phyloP scores from a whole-genome alignment of 352 stramenopile genomes.

The Phytopythium litorale region DNA sequence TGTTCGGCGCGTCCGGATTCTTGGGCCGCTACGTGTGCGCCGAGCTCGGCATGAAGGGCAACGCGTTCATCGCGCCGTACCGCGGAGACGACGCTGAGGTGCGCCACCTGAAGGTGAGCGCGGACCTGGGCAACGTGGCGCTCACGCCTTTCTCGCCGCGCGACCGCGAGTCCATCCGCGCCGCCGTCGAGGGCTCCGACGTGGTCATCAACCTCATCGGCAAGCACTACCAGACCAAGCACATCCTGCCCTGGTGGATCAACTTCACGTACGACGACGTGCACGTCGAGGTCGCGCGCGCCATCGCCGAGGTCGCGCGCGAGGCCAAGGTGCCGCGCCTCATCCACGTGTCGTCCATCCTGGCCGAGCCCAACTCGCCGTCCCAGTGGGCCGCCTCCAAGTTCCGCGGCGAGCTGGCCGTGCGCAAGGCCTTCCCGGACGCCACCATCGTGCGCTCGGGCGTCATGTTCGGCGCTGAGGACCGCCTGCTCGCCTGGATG shows the following conservation, averaged over 20 bases:
- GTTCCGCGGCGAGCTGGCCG: slow-evolving; percentile 81
- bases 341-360: slow-evolving; percentile 81
- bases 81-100: slow-evolving; percentile 93
- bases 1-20: slow-evolving; percentile 96
- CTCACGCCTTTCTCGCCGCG: slow-evolving; percentile 79
- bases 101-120: slow-evolving; percentile 92
- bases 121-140: slow-evolving; percentile 91
- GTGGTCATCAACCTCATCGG: slow-evolving; percentile 97
- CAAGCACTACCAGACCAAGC: slow-evolving; percentile 97
- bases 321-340: slow-evolving; percentile 73
- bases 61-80: slow-evolving; percentile 86
- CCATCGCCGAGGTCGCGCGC: slow-evolving; percentile 78
- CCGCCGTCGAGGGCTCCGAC: slow-evolving; percentile 91
- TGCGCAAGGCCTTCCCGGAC: slow-evolving; percentile 92
- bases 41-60: slow-evolving; percentile 80
- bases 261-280: slow-evolving; percentile 96
- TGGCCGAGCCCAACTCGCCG: slow-evolving; percentile 80
- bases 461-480: slow-evolving; percentile 94
- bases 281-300: slow-evolving; percentile 91
- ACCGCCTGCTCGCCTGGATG: slow-evolving; percentile 93
- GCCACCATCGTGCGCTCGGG: slow-evolving; percentile 95
- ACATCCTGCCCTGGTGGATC: slow-evolving; percentile 91
- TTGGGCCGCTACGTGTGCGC: slow-evolving; percentile 94
- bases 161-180: slow-evolving; percentile 91
- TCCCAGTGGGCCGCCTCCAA: slow-evolving; percentile 82